A percentile compares a stretch with the other conserved stretches of the same genome.
These are phyloP conservation scores for Aspergillus puulaauensis DNA, from an alignment of 2,329 filamentous ascomycete genomes.

Conservation along the genomic window DNA sequence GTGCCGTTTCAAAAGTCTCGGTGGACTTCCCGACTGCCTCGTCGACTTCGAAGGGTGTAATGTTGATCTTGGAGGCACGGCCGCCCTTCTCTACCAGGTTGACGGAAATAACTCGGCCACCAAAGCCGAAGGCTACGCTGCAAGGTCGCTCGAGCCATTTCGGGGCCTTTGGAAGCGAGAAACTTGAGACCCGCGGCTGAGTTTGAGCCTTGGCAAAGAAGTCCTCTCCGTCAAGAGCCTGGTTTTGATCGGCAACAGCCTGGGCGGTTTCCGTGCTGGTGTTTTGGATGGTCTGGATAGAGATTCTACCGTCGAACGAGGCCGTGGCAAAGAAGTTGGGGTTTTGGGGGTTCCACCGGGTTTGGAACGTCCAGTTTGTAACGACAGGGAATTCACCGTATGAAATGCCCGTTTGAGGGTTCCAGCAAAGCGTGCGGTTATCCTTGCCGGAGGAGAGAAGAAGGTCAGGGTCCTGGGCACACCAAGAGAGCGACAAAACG, in stretches of 20 bases:
- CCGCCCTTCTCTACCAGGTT: constrained; percentile 61
- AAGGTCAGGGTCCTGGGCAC: constrained; percentile 82
- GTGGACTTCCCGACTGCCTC: constrained; percentile 79
- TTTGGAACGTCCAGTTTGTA: constrained; percentile 99
- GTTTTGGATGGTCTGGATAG: constrained; percentile 89
- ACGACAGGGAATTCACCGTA: constrained; percentile 94
- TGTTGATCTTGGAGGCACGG: constrained; percentile 71
- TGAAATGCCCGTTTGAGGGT: constrained; percentile 82
- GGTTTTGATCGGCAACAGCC: constrained; percentile 60
- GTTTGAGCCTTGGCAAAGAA: constrained; percentile 94
- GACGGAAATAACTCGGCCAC: constrained; percentile 84
- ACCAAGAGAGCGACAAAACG: constrained; percentile 93
- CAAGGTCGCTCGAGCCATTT: constrained; percentile 86
- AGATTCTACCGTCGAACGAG: constrained; percentile 95
- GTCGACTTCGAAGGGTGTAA: constrained; percentile 87
- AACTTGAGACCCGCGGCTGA: constrained; percentile 85
- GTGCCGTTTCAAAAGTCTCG: constrained; percentile 79
- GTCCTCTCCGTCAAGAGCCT: constrained; percentile 81
- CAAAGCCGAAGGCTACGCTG: constrained; percentile 90
- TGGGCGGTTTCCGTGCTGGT: constrained; percentile 73
- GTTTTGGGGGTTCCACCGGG: constrained; percentile 89
- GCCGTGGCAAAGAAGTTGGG: constrained; percentile 90
- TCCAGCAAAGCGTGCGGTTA: constrained; percentile 94
- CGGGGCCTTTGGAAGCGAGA: constrained; percentile 80
- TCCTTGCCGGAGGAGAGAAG: constrained; percentile 94